Conservation (phyloP, 164 flowering plant species). For the Annona cherimola region DNA sequence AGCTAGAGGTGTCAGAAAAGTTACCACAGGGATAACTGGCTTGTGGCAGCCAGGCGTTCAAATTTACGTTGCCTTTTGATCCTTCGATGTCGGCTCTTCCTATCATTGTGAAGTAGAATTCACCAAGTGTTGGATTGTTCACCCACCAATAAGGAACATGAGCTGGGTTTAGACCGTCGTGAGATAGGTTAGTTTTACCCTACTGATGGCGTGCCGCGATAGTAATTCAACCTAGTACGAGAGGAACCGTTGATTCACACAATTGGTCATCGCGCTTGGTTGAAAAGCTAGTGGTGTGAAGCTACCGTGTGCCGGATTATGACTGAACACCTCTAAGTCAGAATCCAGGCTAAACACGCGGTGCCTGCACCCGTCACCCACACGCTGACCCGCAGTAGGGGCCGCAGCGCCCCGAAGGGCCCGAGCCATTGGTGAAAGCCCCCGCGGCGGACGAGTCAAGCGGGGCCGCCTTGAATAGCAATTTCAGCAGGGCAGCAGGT, state of each 20-base stretch:
- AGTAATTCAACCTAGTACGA: constrained; percentile 17
- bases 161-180: constrained; percentile 21
- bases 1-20: constrained; percentile 40
- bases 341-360: constrained; percentile 15
- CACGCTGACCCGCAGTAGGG: constrained; percentile 11
- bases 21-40: constrained; percentile 39
- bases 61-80: constrained; percentile 28
- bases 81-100: constrained; percentile 33
- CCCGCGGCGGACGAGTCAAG: constrained; percentile 10
- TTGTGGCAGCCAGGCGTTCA: constrained; percentile 43
- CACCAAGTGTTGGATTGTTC: constrained; percentile 22
- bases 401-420: constrained; percentile 12
- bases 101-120: constrained; percentile 25
- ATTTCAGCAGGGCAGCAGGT: no score
- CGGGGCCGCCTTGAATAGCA: neutral
- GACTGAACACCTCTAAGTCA: constrained; percentile 12
- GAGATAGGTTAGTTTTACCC: constrained; percentile 16
- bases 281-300: constrained; percentile 19
- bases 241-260: constrained; percentile 11
- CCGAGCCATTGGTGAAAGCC: constrained; percentile 9
- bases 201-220: constrained; percentile 14
- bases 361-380: constrained; percentile 3
- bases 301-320: no score
- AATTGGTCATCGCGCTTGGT: constrained; percentile 20
- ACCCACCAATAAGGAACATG: constrained; percentile 27